A percentile compares a stretch with the other conserved stretches of the same genome.
Conservation (phyloP, 257 asterid species). For the Solanum neorickii region DNA sequence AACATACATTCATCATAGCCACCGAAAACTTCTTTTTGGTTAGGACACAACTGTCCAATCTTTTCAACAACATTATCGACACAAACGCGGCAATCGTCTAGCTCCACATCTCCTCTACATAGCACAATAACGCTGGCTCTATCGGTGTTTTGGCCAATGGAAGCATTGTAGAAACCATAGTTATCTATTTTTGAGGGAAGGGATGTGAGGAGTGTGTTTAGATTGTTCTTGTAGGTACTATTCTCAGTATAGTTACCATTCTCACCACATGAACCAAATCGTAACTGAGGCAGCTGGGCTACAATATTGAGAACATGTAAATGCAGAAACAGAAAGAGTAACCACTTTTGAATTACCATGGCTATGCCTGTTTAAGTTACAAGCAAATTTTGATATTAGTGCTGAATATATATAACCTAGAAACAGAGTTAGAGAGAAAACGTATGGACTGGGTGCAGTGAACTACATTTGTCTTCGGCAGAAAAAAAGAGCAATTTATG, state of each 20-base stretch:
- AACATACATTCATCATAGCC: background rate
- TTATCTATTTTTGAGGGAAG: background rate
- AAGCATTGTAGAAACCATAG: background rate
- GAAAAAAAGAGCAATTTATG: background rate
- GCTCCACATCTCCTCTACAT: slow-evolving; percentile 7
- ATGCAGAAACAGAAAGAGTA: background rate
- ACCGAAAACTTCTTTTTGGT: background rate
- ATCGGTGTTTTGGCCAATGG: background rate
- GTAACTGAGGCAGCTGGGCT: background rate
- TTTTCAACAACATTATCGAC: background rate
- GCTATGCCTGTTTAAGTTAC: background rate
- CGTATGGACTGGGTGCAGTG: background rate
- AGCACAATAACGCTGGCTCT: background rate
- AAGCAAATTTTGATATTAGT: background rate
- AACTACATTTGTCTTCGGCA: background rate
- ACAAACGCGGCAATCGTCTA: background rate
- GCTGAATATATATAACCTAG: background rate
- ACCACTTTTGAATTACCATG: background rate
- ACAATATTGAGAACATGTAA: background rate
- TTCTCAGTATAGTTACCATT: background rate
- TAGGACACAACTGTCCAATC: background rate
- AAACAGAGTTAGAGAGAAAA: background rate
- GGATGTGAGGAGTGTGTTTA: background rate
- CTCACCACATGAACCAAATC: background rate
- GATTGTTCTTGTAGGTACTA: background rate